phyloP scores from a whole-genome alignment of 805 yeast species.

The Saturnispora sekii region DNA sequence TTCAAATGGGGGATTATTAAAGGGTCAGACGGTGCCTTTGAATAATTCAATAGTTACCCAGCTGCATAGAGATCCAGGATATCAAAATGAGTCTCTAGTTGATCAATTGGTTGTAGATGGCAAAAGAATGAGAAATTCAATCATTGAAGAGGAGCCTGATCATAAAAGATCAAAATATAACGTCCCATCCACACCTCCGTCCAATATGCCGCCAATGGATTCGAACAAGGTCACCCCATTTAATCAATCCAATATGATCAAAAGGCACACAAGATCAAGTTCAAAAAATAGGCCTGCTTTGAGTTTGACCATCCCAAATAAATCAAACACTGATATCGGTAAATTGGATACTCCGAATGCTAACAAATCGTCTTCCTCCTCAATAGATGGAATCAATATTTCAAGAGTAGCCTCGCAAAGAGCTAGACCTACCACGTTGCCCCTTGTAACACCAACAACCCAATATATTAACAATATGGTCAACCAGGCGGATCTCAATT shows the following conservation, averaged over 20 bases:
- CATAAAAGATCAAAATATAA: background rate
- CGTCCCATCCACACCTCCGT: background rate
- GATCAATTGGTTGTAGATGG: background rate
- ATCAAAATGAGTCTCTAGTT: background rate
- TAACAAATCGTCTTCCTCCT: background rate
- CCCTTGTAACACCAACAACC: slow-evolving; percentile 15
- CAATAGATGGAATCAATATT: too few species aligned
- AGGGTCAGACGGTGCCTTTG: background rate
- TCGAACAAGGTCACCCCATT: background rate
- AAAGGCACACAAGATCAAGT: slow-evolving; percentile 4
- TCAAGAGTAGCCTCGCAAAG: too few species aligned
- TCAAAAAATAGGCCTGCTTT: slow-evolving; percentile 39
- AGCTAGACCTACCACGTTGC: background rate
- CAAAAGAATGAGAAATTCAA: background rate
- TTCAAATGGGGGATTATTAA: background rate
- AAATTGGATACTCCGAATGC: background rate
- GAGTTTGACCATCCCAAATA: slow-evolving; percentile 52
- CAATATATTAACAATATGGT: slow-evolving; percentile 5
- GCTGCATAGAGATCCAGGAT: background rate
- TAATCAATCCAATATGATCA: background rate
- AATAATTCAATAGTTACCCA: slow-evolving; percentile 6
- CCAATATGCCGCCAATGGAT: background rate
- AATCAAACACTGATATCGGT: slow-evolving; percentile 3
- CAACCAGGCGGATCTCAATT: slow-evolving; percentile 6
- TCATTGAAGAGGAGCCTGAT: background rate